Percentiles rank a stretch among this genome's conserved stretches.
These are phyloP conservation scores for Fusarium fracticaudum DNA, from an alignment of 2,329 filamentous ascomycete species.

Conservation along the genomic window DNA sequence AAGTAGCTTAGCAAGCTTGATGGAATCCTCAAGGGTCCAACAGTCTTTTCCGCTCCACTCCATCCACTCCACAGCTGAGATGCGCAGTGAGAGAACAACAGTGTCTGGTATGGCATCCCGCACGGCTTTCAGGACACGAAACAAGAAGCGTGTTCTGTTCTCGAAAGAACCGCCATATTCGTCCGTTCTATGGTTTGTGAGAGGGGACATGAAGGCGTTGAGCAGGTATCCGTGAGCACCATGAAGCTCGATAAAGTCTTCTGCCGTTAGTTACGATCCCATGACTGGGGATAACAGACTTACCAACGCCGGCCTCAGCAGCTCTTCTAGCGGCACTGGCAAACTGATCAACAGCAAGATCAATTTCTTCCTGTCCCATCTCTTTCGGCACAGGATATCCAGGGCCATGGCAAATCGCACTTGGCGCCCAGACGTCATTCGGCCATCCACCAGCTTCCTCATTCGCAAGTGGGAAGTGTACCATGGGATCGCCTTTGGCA, in stretches of 20 bases:
- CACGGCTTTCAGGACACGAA: slow-evolving; percentile 62
- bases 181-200: slow-evolving; percentile 60
- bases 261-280: accelerated
- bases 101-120: slow-evolving; percentile 62
- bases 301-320: not conserved
- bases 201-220: not conserved
- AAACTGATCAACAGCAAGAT: not conserved
- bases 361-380: not conserved
- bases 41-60: slow-evolving; percentile 55
- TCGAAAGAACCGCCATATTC: slow-evolving; percentile 71
- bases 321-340: not conserved
- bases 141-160: slow-evolving; percentile 68
- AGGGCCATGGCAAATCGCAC: not conserved
- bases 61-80: slow-evolving; percentile 71
- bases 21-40: slow-evolving; percentile 72
- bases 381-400: not conserved
- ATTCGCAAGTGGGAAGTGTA: not conserved
- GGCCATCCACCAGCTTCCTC: not conserved
- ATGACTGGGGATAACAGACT: accelerated
- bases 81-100: slow-evolving; percentile 66
- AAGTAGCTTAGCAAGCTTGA: slow-evolving; percentile 59
- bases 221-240: not conserved
- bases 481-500: not conserved
- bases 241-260: slow-evolving; percentile 1
- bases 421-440: not conserved